phyloP scores from a whole-genome alignment of 305 asterid genomes.

The Ruellia speciosa region DNA sequence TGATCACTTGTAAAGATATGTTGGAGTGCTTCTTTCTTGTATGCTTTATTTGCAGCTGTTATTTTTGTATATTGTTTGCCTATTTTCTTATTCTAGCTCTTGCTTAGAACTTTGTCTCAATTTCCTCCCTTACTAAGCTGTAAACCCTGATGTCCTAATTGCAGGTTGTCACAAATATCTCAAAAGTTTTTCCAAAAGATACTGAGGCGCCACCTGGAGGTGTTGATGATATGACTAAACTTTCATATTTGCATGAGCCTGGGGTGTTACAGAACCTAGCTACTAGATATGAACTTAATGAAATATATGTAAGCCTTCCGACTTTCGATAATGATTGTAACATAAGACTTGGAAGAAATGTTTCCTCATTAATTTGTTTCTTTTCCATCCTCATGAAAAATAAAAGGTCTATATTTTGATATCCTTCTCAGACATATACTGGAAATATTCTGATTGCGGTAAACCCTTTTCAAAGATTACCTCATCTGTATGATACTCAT shows the following conservation, averaged over 20 bases:
- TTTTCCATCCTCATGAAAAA: slow-evolving; percentile 15
- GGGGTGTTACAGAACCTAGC: slow-evolving; percentile 95
- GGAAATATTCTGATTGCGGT: slow-evolving; percentile 96
- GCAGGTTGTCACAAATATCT: slow-evolving; percentile 69
- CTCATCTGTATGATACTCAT: slow-evolving; percentile 96
- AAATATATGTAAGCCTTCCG: slow-evolving; percentile 72
- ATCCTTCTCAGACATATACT: slow-evolving; percentile 75
- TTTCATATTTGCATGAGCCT: slow-evolving; percentile 97
- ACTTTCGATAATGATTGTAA: slow-evolving; percentile 10
- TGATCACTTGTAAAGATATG: slow-evolving; percentile 4
- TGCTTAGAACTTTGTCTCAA: slow-evolving; percentile 3
- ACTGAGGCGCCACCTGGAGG: slow-evolving; percentile 98
- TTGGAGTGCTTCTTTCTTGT: slow-evolving; percentile 6
- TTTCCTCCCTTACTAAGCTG: slow-evolving; percentile 1
- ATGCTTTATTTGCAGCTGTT: slow-evolving; percentile 17
- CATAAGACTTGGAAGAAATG: not conserved
- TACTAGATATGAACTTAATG: slow-evolving; percentile 94
- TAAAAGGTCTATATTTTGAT: slow-evolving; percentile 2
- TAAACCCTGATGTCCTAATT: slow-evolving; percentile 19
- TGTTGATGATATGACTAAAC: slow-evolving; percentile 99
- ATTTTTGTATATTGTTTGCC: slow-evolving; percentile 10
- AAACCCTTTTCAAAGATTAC: slow-evolving; percentile 96
- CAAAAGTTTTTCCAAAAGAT: slow-evolving; percentile 85
- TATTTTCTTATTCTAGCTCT: slow-evolving; percentile 11
- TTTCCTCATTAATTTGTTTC: slow-evolving; percentile 17